Base-by-base conservation (phyloP, 441 rosid genomes). In the Euphorbia corollata region DNA sequence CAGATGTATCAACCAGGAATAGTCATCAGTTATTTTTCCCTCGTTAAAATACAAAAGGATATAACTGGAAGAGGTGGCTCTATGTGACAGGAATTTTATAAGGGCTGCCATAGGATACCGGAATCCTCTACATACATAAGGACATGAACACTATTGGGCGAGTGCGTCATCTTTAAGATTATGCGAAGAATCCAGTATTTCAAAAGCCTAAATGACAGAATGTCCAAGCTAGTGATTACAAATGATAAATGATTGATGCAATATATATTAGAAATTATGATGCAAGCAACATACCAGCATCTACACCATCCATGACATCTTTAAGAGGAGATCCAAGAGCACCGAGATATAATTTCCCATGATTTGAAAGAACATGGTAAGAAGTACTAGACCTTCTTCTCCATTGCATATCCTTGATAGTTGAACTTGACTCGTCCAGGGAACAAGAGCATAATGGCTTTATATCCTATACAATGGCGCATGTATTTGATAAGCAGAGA, bases 401-500 rank as follows among this genome's bases (percentile, higher is more conserved):
- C 96, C 98, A 92, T 38, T 72, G 71, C 57, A 92, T 63, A 77
- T 86, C 95, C 85, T 86, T 92, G 62, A 65, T 24, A 20, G 83
- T 73, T 75, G 75, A 74, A 73, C 80, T 80, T n/a, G 82, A 64
- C 8, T 78, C 85, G 59, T 76, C 76, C 27, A 89, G 78, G 13
- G 88, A 77, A 74, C 82, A 71, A 24, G 83, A 79, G 68, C 67
- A 82, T 36, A 71, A 77, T 32, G 93, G 91, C 23, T 70, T 71
- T 23, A 64, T 61, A 38, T 84, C 84, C 95, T 92, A 27, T 41
- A 54, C 12, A 16, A 19, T 8, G 51, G 1, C 20, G 20, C 58
- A 19, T 20, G 7, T 6, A 43, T 3, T 36, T 19, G 23, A 61
- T 38, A 13, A 38, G 48, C 7, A 38, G 20, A 10, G 39, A 12